A percentile compares a stretch with the other conserved stretches of the same genome.
phyloP scores from a whole-genome alignment of 495 filamentous ascomycete species.

The Rhizodiscina lignyota region DNA sequence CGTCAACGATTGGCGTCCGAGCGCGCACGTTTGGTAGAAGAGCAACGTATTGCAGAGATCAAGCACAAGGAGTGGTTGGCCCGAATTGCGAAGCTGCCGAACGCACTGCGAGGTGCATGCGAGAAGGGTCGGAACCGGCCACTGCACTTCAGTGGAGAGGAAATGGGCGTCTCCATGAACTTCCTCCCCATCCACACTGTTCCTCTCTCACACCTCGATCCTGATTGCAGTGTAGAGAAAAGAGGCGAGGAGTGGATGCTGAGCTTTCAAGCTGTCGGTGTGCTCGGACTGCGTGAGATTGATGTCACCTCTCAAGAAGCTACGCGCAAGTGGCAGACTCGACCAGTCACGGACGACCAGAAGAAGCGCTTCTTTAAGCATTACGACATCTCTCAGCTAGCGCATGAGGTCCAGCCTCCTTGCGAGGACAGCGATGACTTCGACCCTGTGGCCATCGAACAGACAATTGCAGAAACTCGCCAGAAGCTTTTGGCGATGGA shows the following conservation, averaged over 20 bases:
- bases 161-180: constrained; percentile 13
- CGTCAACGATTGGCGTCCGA: no score
- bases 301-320: no score
- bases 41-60: no score
- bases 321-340: no score
- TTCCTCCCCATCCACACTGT: constrained; percentile 16
- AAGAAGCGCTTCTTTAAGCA: constrained; percentile 9
- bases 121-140: constrained; percentile 10
- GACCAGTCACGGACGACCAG: constrained; percentile 6
- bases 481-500: constrained; percentile 14
- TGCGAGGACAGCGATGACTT: constrained; percentile 11
- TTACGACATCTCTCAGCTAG: constrained; percentile 12
- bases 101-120: constrained; percentile 9
- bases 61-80: constrained; percentile 8
- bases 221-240: neutral
- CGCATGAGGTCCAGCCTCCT: constrained; percentile 6
- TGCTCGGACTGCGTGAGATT: constrained; percentile 18
- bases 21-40: constrained; percentile 6
- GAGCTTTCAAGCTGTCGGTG: constrained; percentile 17
- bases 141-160: constrained; percentile 10
- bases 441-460: constrained; percentile 8
- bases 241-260: constrained; percentile 11
- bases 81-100: constrained; percentile 11
- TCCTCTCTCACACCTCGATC: constrained; percentile 6
- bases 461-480: constrained; percentile 8